Conservation (phyloP, 2,329 filamentous ascomycete genomes). For the Cercospora sojina region DNA sequence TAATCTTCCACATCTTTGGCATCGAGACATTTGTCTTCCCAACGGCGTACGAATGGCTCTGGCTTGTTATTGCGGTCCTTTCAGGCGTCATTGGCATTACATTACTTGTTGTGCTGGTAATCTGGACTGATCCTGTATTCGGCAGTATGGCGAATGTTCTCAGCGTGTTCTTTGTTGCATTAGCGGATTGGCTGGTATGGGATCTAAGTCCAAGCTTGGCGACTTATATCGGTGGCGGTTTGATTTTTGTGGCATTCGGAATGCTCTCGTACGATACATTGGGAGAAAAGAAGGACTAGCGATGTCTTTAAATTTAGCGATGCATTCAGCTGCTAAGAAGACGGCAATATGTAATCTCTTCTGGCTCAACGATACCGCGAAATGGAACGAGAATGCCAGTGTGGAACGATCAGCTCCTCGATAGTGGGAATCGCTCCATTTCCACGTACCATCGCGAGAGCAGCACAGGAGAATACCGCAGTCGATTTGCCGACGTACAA, state of each 20-base stretch:
- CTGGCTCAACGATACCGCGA: no score
- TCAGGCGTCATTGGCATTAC: constrained; percentile 36
- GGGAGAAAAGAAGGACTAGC: constrained; percentile 24
- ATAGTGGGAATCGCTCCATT: no score
- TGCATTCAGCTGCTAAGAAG: no score
- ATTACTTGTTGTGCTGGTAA: constrained; percentile 35
- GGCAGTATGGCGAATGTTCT: constrained; percentile 38
- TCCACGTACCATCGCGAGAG: no score
- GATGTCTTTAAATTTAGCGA: no score
- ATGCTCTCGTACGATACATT: constrained; percentile 36
- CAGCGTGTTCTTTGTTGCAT: constrained; percentile 37
- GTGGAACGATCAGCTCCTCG: no score
- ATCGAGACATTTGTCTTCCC: constrained; percentile 35
- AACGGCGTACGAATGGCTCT: constrained; percentile 29
- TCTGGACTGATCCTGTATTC: constrained; percentile 39
- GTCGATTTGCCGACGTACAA: no score
- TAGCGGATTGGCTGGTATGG: constrained; percentile 39
- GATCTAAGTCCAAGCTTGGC: constrained; percentile 32
- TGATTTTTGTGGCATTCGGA: constrained; percentile 36
- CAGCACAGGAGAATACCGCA: no score
- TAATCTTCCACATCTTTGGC: constrained; percentile 34
- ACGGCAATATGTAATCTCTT: no score
- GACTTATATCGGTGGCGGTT: constrained; percentile 35
- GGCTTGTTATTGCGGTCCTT: constrained; percentile 34
- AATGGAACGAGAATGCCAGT: no score